Base-by-base conservation (phyloP, 805 yeast genomes). In the Candida sonorensis region DNA sequence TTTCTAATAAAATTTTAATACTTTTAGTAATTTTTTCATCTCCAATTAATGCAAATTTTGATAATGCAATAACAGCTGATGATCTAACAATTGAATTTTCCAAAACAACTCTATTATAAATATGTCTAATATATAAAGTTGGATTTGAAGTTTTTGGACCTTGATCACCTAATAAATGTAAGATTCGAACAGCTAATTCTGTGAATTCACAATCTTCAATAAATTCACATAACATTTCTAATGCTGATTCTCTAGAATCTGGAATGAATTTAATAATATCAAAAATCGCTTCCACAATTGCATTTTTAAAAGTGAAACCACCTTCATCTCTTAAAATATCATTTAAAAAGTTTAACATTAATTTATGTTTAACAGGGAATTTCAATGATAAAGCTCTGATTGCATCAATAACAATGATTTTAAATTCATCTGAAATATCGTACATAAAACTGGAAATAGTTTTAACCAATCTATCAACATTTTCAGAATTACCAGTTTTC, bases 161-260 rank as follows among this genome's bases (percentile, higher is more conserved):
- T 59, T 88, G 95, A 44, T 79, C 83, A 55, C 98, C 98, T 44
- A 92, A 72, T 40, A 90, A 61, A 61, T 88, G 95, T 58, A 92
- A 69, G 37, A 92, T 80, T 53, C 97, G 76, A n/a, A 88, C 95
- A 17, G 94, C 76, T 40, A 92, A 75, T 61, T 87, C 96, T 19
- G 95, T 83, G 64, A 72, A 90, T 63, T 92, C 98, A 64, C 97
- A 92, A 67, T 92, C 98, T 62, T 92, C 98, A 50, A 92, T 92
- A 54, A 87, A 88, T 60, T 92, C 98, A 69, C 97, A 87, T 48
- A 92, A 69, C 57, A 81, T 81, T 62, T 83, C 86, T 51, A 92
- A 67, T 15, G 95, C 94, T 30, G 73, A 59, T 46, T 83, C 92
- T 50, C 84, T 75, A 10, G 94, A 85, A 42, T 69, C 77, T 14